These are phyloP conservation scores for Sphaerulina populicola DNA, from an alignment of 2,329 filamentous ascomycete species.

Conservation along the genomic window DNA sequence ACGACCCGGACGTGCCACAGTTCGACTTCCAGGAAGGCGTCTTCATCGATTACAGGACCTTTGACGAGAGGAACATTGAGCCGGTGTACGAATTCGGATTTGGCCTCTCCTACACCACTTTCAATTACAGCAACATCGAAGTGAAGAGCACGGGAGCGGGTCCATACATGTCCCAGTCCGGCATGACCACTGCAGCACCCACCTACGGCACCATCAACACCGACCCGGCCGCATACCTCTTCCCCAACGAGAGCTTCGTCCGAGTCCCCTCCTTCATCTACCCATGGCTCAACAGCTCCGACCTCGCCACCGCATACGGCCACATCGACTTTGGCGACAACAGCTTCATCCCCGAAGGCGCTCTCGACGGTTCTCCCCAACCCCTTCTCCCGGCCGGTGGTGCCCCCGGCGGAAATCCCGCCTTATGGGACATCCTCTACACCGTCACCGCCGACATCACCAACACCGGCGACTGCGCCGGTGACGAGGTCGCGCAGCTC, in stretches of 20 bases:
- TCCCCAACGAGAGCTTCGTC: slow-evolving; percentile 50
- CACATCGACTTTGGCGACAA: slow-evolving; percentile 54
- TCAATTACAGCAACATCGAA: slow-evolving; percentile 60
- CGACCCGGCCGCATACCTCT: slow-evolving; percentile 57
- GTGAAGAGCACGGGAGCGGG: slow-evolving; percentile 44
- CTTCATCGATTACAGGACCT: slow-evolving; percentile 72
- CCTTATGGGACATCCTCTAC: slow-evolving; percentile 55
- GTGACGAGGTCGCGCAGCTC: slow-evolving; percentile 50
- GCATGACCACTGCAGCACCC: slow-evolving; percentile 56
- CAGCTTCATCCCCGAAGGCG: slow-evolving; percentile 51
- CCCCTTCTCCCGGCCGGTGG: slow-evolving; percentile 57
- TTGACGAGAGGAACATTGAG: slow-evolving; percentile 57
- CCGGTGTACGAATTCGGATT: slow-evolving; percentile 52
- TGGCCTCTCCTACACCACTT: slow-evolving; percentile 65
- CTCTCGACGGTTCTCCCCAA: slow-evolving; percentile 40
- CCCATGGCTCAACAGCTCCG: slow-evolving; percentile 58
- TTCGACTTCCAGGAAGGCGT: slow-evolving; percentile 66
- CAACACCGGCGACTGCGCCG: slow-evolving; percentile 52
- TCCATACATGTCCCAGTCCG: slow-evolving; percentile 53
- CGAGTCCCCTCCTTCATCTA: slow-evolving; percentile 56
- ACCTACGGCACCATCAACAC: slow-evolving; percentile 57
- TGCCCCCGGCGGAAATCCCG: slow-evolving; percentile 48
- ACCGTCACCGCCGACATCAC: slow-evolving; percentile 49
- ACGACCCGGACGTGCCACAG: slow-evolving; percentile 59
- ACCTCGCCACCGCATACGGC: slow-evolving; percentile 48